Conservation (phyloP, 1,139 yeast genomes). For the Cylindricascospora bacillispora region DNA sequence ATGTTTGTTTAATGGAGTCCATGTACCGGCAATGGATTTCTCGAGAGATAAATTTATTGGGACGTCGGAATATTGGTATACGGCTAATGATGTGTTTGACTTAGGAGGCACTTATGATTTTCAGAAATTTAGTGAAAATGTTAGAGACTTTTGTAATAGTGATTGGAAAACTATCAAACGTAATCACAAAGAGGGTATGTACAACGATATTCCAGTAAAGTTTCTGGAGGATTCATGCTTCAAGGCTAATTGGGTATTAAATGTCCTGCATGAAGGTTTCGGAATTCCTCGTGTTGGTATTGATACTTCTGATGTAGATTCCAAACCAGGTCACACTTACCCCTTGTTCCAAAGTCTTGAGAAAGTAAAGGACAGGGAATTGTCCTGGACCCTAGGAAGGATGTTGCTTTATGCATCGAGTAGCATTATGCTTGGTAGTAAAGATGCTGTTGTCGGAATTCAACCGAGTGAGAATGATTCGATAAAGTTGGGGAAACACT, state of each 20-base stretch:
- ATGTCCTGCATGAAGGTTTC: constrained; percentile 68
- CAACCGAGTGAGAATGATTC: constrained; percentile 37
- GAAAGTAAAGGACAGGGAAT: constrained; percentile 44
- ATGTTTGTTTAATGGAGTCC: constrained; percentile 70
- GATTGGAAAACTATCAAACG: constrained; percentile 43
- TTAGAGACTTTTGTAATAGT: constrained; percentile 51
- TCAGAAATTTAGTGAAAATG: constrained; percentile 44
- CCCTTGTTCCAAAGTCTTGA: constrained; percentile 51
- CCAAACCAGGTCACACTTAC: constrained; percentile 27
- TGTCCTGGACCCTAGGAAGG: constrained; percentile 59
- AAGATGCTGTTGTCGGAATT: constrained; percentile 31
- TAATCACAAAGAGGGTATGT: constrained; percentile 39
- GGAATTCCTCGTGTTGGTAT: constrained; percentile 44
- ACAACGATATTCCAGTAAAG: constrained; percentile 26
- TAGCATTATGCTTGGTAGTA: constrained; percentile 28
- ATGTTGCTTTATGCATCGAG: constrained; percentile 48
- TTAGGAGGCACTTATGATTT: constrained; percentile 69
- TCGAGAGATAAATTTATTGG: constrained; percentile 65
- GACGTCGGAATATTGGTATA: constrained; percentile 75
- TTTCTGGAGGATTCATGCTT: constrained; percentile 60
- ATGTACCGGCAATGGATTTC: constrained; percentile 62
- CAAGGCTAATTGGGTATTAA: constrained; percentile 73
- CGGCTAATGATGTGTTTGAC: constrained; percentile 68
- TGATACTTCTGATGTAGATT: constrained; percentile 26
- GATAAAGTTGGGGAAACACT: constrained; percentile 24